Evolutionary conservation across 2,329 filamentous ascomycete genomes (phyloP), one percentile per base, ranked within the genome.

Genomic region (Colletotrichum aenigma): DNA sequence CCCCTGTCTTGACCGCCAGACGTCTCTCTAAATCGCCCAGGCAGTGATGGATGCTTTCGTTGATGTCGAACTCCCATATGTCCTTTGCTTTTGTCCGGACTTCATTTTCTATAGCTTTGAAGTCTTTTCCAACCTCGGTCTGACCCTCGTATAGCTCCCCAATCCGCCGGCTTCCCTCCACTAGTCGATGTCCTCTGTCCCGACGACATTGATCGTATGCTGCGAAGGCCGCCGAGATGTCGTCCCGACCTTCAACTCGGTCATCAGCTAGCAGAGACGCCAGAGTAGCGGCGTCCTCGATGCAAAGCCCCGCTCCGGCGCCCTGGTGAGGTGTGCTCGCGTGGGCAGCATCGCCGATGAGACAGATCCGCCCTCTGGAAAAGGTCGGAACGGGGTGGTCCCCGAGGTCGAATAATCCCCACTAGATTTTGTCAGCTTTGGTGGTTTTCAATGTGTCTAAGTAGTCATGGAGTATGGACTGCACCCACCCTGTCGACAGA

Each of bases 311-410:
- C 0, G 89, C 88, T 4, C 91, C 91, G 2, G 91, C 88, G 0
- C 91, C 91, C 56, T 91, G 89, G 52, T 91, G 89, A 0, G 92
- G 92, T 1, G 91, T 90, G 52, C 89, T 89, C 0, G 91, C 91
- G 79, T 93, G 92, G 0, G 92, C 92, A 0, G 92, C 91, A 79
- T 94, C 92, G 16, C 92, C 92, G 1, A 91, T 81, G 3, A 93
- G 85, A 48, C 85, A 87, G 28, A 89, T 78, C 1, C 87, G 83
- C 9, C 84, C 85, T 28, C 84, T 84, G 78, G 83, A 85, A 58
- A 86, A 90, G 13, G 80, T 79, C 2, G 84, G 84, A 1, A 88
- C 81, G 1, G 86, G 87, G 56, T 86, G 78, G n/a, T 87, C 82
- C 36, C 84, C 85, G 1, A 88, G 81, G 62, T 88, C 87, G 77